Evolutionary conservation across 1,139 yeast genomes (phyloP), one percentile per base, ranked within the genome.

Genomic region (Sugiyamaella paludigena): DNA sequence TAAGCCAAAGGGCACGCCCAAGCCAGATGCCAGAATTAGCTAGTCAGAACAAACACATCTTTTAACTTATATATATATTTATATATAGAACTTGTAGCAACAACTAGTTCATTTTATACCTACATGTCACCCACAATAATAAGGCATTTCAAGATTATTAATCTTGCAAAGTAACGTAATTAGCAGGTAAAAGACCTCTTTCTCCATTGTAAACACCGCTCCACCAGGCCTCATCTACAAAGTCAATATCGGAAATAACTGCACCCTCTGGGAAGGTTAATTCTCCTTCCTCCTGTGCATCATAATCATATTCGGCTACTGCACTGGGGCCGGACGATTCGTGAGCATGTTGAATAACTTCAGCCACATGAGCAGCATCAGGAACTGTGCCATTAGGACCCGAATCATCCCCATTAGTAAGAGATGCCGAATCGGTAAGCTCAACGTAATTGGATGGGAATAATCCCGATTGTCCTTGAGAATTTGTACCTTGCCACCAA

Each of bases 191-290:
- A 50, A 92, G 75, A 49, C 95, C 95, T 56, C 79, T 76, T 57
- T 81, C 85, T 38, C 96, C 96, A 36, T 81, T 69, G 51, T 80
- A 71, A 59, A 82, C 82, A 43, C 98, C 98, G 51, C 84, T 75
- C 98, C 98, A 92, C 98, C 98, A 92, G 63, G 88, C 96, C 45
- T 87, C 96, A 59, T 89, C 96, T 12, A 87, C 86, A 67, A 87
- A 85, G 58, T 88, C 95, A 55, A 92, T 86, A 54, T 88, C 87
- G 16, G 81, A 72, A 57, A 92, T 88, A 53, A 75, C 61, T 58
- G 88, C 98, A 44, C 94, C 95, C 64, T 87, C 96, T 31, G 73
- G 78, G 67, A 87, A 87, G 1, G 83, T 78, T 51, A 92, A 75
- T 69, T 92, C 98, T 62, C 91, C 92, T 55, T 85, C 95, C 67